A percentile compares a stretch with the other conserved stretches of the same genome.
Evolutionary conservation across 441 rosid species (phyloP).

Genomic region (Gossypium davidsonii): DNA sequence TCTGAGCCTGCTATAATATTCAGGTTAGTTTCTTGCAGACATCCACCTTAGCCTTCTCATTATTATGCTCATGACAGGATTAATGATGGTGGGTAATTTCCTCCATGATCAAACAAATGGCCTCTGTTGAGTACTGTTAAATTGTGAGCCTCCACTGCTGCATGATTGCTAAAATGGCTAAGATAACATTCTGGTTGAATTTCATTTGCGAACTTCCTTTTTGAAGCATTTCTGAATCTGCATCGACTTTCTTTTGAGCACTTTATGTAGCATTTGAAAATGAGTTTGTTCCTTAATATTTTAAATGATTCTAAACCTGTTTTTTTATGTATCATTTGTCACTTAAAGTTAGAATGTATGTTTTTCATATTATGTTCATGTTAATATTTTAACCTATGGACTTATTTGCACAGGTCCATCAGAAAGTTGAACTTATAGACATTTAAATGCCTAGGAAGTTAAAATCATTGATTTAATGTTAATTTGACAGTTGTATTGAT

Average conservation of each 20-base stretch:
- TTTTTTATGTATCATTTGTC: neutral
- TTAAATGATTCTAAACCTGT: neutral
- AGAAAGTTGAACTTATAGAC: neutral
- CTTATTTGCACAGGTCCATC: neutral
- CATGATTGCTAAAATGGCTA: neutral
- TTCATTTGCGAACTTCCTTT: neutral
- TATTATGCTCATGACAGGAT: neutral
- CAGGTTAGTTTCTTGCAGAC: slow-evolving; percentile 39
- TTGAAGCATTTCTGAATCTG: neutral
- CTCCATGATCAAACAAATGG: neutral
- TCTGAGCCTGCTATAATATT: slow-evolving; percentile 70
- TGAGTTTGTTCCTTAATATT: neutral
- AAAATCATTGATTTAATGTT: neutral
- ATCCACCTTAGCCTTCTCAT: neutral
- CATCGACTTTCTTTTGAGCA: neutral
- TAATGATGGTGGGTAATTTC: slow-evolving; percentile 1
- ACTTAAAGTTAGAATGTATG: neutral
- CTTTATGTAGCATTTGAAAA: neutral
- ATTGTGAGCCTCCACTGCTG: neutral
- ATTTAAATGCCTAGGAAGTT: neutral
- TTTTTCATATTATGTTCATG: neutral
- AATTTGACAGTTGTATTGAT: slow-evolving; percentile 59
- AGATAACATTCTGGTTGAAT: neutral
- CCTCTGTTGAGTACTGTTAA: neutral
- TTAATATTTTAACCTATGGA: neutral